phyloP scores from a whole-genome alignment of 148 eudicot species.

The Drosera capensis region DNA sequence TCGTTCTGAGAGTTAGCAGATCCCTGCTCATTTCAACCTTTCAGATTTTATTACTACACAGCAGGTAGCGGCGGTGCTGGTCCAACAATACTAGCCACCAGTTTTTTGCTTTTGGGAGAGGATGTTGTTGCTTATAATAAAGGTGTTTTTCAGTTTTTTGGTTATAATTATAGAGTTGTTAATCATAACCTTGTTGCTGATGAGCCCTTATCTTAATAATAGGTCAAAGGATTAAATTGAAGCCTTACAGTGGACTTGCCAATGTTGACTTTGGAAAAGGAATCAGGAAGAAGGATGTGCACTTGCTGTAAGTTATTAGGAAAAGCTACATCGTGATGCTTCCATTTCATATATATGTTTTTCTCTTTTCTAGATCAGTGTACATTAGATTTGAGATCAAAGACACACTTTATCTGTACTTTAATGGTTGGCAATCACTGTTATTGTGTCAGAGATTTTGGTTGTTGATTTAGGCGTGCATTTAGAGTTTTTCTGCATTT shows the following conservation, averaged over 20 bases:
- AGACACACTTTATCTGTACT: too few species aligned
- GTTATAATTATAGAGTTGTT: not conserved
- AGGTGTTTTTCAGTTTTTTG: constrained; percentile 33
- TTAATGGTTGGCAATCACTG: too few species aligned
- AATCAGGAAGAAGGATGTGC: constrained; percentile 70
- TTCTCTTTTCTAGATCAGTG: too few species aligned
- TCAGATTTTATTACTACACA: constrained; percentile 90
- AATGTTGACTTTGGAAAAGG: constrained; percentile 80
- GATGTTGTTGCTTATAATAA: constrained; percentile 78
- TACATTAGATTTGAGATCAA: too few species aligned
- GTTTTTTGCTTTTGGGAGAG: constrained; percentile 92
- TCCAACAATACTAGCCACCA: constrained; percentile 92
- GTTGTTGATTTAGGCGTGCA: too few species aligned
- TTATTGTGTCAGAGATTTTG: too few species aligned
- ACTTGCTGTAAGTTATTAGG: constrained; percentile 61
- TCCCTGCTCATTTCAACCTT: constrained; percentile 3
- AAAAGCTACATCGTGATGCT: not conserved
- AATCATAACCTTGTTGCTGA: not conserved
- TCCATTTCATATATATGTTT: too few species aligned
- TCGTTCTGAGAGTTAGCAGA: not conserved
- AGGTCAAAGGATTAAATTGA: constrained; percentile 69
- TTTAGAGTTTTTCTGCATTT: too few species aligned
- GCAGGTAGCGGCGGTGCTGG: constrained; percentile 99
- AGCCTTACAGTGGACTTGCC: constrained; percentile 92
- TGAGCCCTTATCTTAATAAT: constrained; percentile 10